phyloP scores from a whole-genome alignment of 805 yeast genomes.

The Saccharomycopsis olivae region DNA sequence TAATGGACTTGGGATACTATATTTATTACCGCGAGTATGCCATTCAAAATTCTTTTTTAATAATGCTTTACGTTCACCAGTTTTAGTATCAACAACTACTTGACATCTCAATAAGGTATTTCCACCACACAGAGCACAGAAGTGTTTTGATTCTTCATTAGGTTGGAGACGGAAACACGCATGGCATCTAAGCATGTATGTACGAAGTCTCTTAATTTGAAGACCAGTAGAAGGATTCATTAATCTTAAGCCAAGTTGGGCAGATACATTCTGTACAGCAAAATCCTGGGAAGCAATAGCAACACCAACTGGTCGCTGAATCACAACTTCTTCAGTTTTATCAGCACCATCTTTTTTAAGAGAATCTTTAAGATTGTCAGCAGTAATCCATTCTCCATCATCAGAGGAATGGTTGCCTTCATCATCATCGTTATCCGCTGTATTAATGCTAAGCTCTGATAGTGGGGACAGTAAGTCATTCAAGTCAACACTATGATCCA shows the following conservation, averaged over 20 bases:
- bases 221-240: slow-evolving; percentile 79
- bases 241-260: slow-evolving; percentile 81
- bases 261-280: slow-evolving; percentile 91
- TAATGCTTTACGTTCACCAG: slow-evolving; percentile 82
- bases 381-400: slow-evolving; percentile 91
- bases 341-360: slow-evolving; percentile 62
- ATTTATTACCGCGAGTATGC: slow-evolving; percentile 80
- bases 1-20: slow-evolving; percentile 77
- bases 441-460: no score
- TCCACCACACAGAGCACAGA: slow-evolving; percentile 95
- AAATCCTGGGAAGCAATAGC: slow-evolving; percentile 94
- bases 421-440: slow-evolving; percentile 33
- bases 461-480: no score
- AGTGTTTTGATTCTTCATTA: slow-evolving; percentile 69
- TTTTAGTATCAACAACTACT: slow-evolving; percentile 65
- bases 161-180: slow-evolving; percentile 87
- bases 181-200: slow-evolving; percentile 93
- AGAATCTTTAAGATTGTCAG: slow-evolving; percentile 67
- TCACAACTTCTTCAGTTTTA: slow-evolving; percentile 30
- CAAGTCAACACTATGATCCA: slow-evolving; percentile 18
- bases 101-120: slow-evolving; percentile 83
- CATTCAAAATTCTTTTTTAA: slow-evolving; percentile 88
- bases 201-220: slow-evolving; percentile 75
- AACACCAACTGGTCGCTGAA: slow-evolving; percentile 43
- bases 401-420: slow-evolving; percentile 34